Conservation (phyloP, 208 protist species). For the Crithidia acanthocephali region DNA sequence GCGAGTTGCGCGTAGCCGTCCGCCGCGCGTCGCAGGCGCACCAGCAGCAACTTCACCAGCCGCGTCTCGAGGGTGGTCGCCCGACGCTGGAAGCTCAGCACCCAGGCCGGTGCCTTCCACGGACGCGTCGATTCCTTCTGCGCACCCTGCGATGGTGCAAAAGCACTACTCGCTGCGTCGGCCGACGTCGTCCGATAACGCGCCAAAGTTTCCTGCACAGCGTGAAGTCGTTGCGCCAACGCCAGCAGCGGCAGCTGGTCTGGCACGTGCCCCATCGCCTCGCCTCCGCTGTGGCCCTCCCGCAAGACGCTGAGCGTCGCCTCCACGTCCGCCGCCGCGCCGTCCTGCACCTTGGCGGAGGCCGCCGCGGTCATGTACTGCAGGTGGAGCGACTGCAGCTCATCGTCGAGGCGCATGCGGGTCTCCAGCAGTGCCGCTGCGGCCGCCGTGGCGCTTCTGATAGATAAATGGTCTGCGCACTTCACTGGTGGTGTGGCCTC, state of each 20-base stretch:
- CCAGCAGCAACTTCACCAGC: conserved; percentile 26
- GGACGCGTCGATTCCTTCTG: neutral
- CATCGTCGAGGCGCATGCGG: conserved; percentile 24
- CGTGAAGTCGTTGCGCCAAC: conserved; percentile 19
- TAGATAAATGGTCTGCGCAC: too few relatives aligned
- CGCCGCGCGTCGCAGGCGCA: conserved; percentile 22
- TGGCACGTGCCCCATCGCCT: neutral
- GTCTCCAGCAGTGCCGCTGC: neutral
- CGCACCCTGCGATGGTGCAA: neutral
- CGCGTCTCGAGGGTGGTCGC: conserved; percentile 25
- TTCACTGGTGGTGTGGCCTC: too few relatives aligned
- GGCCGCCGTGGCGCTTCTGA: too few relatives aligned
- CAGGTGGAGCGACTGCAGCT: conserved; percentile 30
- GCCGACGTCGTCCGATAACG: neutral
- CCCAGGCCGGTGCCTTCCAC: conserved; percentile 10
- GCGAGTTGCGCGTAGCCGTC: conserved; percentile 20
- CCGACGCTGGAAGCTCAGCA: conserved; percentile 10
- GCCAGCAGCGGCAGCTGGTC: conserved; percentile 12
- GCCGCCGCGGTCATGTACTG: conserved; percentile 21
- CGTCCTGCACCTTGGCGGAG: neutral
- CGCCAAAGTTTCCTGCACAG: conserved; percentile 14
- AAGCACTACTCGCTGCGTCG: neutral
- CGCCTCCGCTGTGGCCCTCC: neutral
- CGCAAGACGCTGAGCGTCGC: neutral
- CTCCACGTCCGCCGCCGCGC: neutral